Evolutionary conservation across 768 basidiomycete species (phyloP), one percentile per base, ranked within the genome.

Genomic region (Pseudohyphozyma bogoriensis): DNA sequence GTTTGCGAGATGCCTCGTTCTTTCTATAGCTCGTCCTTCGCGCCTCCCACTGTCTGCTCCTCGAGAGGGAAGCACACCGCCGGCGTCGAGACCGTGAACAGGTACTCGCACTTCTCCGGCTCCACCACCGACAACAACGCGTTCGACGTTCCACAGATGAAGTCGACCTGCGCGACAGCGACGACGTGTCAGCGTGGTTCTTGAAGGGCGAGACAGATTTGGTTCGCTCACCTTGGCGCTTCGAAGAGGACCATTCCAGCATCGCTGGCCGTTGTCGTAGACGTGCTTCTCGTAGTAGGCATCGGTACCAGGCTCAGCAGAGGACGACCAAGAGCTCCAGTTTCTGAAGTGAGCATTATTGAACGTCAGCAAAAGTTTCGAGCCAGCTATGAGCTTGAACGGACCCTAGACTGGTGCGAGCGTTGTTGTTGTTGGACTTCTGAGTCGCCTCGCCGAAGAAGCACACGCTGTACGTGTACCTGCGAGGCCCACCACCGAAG

Each of bases 401-500:
- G 65, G 59, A 93, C 91, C 93, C 93, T 22, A 97, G 83, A 26
- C 71, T 84, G 85, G 77, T 78, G 83, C 80, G 16, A 79, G 77
- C 37, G 76, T 88, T 86, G 51, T 89, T 88, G 54, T 84, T 81
- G 70, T 85, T 85, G 12, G 87, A 85, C 74, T 85, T 93, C 74
- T 99, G 95, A 55, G 79, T 85, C 2, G 86, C 89, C 68, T 86
- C 83, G 5, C 84, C 81, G 68, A 99, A 96, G 67, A 95, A 79
- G 75, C 93, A 97, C 11, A 96, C 78, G 71, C 91, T 87, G 72
- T 99, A 99, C 9, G 84, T 88, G 73, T 96, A 97, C 64, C 91
- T 95, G 51, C 24, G n/a, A 33, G n/a, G n/a, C n/a, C n/a, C n/a
- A n/a, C n/a, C n/a, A n/a, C n/a, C n/a, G n/a, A n/a, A 50, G 4